Percentiles rank a stretch among this genome's conserved stretches.
Evolutionary conservation across 768 basidiomycete species (phyloP).

Genomic region (Termitomyces sp.): DNA sequence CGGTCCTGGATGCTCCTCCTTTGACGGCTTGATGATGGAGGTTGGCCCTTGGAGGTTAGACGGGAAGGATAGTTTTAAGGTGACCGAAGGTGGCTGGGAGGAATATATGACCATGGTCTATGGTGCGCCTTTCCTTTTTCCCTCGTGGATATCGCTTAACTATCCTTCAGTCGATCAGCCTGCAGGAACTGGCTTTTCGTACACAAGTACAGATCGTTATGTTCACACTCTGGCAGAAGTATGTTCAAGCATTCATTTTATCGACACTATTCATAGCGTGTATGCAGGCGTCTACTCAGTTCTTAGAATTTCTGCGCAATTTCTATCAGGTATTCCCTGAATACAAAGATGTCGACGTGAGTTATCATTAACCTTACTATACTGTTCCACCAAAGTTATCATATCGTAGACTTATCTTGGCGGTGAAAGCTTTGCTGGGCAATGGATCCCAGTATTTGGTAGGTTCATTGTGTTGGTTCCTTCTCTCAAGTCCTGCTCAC

Average conservation of each 20-base stretch:
- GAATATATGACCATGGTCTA: constrained; percentile 95
- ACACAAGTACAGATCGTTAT: constrained; percentile 80
- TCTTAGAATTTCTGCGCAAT: constrained; percentile 81
- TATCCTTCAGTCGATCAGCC: constrained; percentile 85
- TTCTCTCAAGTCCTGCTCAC: not conserved
- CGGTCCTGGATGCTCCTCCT: constrained; percentile 95
- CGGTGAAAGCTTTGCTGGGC: constrained; percentile 96
- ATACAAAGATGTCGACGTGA: constrained; percentile 68
- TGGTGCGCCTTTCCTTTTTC: constrained; percentile 45
- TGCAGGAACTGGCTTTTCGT: constrained; percentile 92
- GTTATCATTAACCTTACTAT: not conserved
- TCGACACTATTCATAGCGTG: constrained; percentile 2
- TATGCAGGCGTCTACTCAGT: constrained; percentile 65
- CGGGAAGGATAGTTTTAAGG: constrained; percentile 64
- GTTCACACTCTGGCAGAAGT: constrained; percentile 75
- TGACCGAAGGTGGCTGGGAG: constrained; percentile 91
- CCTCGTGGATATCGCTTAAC: constrained; percentile 2
- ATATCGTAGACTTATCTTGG: constrained; percentile 81
- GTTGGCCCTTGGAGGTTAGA: constrained; percentile 90
- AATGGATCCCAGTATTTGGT: constrained; percentile 97
- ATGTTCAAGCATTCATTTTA: constrained; percentile 1
- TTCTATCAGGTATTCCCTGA: constrained; percentile 94
- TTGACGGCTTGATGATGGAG: constrained; percentile 98
- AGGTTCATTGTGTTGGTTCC: constrained; percentile 10
- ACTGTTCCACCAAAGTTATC: not conserved